A percentile compares a stretch with the other conserved stretches of the same genome.
These are phyloP conservation scores for Lotmaria passim DNA, from an alignment of 208 protist genomes.

Conservation along the genomic window DNA sequence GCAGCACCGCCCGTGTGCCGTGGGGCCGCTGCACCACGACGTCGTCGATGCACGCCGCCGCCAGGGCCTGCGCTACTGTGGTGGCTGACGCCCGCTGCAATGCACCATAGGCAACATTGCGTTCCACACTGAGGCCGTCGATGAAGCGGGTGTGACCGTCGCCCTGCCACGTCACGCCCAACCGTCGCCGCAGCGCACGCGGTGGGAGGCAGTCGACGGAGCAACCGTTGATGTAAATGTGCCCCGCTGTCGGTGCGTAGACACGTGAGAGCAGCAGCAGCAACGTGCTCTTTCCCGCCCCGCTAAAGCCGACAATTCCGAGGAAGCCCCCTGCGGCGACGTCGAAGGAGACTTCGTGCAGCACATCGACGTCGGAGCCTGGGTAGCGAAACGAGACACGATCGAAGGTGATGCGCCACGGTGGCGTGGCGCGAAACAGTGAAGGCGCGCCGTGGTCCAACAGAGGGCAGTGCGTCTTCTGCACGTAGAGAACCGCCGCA, in stretches of 20 bases:
- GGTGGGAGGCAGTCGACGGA: constrained; percentile 53
- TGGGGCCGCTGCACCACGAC: constrained; percentile 51
- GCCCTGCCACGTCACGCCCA: constrained; percentile 74
- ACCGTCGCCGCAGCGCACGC: constrained; percentile 55
- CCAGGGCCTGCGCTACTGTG: constrained; percentile 39
- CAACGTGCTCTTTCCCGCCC: constrained; percentile 76
- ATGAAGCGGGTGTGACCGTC: constrained; percentile 53
- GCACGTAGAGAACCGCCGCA: constrained; percentile 12
- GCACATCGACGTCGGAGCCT: constrained; percentile 33
- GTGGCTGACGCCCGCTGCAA: constrained; percentile 28
- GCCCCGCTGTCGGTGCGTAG: constrained; percentile 54
- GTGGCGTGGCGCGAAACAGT: neutral
- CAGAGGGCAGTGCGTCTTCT: constrained; percentile 2
- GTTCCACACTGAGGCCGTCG: constrained; percentile 48
- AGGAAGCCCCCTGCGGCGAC: constrained; percentile 49
- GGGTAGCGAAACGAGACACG: constrained; percentile 77
- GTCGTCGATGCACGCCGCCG: constrained; percentile 28
- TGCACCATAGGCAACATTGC: constrained; percentile 69
- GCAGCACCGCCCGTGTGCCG: constrained; percentile 36
- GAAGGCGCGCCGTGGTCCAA: constrained; percentile 11
- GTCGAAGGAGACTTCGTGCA: constrained; percentile 62
- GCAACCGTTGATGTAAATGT: constrained; percentile 60
- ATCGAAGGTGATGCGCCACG: constrained; percentile 67
- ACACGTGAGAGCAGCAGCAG: constrained; percentile 61
- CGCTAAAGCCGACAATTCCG: constrained; percentile 77